Evolutionary conservation across 495 filamentous ascomycete species (phyloP).

Genomic region (Hypoxylon fuscum): DNA sequence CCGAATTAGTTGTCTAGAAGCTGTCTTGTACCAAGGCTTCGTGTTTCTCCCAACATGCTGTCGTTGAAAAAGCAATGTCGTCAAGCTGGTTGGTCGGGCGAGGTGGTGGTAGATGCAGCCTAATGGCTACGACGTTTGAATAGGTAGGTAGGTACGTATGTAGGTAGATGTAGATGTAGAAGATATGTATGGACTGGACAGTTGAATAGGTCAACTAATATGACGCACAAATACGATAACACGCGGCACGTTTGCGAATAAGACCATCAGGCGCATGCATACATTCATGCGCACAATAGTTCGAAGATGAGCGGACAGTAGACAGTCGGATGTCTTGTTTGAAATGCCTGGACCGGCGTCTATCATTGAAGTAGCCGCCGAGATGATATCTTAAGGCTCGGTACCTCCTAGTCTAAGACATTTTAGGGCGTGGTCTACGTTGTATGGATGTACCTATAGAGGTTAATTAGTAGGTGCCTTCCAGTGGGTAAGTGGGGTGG

Average conservation of each 20-base stretch:
- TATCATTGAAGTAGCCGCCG: conserved; percentile 33
- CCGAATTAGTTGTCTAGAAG: conserved; percentile 16
- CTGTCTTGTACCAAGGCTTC: conserved; percentile 9
- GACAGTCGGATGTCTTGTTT: conserved; percentile 4
- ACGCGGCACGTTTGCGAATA: conserved; percentile 41
- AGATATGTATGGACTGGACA: background rate
- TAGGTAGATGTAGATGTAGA: background rate
- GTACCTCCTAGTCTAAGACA: background rate
- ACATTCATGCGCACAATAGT: conserved; percentile 28
- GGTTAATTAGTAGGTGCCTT: no score
- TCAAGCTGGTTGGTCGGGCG: conserved; percentile 5
- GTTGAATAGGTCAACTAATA: conserved; percentile 20
- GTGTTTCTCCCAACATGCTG: conserved; percentile 36
- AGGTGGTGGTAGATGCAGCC: conserved; percentile 15
- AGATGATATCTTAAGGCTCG: background rate
- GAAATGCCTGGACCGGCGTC: conserved; percentile 29
- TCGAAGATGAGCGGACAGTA: background rate
- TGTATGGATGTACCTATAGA: no score
- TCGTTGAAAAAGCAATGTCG: conserved; percentile 26
- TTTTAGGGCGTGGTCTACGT: background rate
- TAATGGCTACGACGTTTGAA: conserved; percentile 16
- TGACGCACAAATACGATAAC: conserved; percentile 34
- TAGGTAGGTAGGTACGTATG: background rate
- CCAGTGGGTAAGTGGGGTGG: no score
- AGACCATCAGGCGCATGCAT: conserved; percentile 31